Conservation (phyloP, 306 rosid species). For the Acacia melanoxylon region DNA sequence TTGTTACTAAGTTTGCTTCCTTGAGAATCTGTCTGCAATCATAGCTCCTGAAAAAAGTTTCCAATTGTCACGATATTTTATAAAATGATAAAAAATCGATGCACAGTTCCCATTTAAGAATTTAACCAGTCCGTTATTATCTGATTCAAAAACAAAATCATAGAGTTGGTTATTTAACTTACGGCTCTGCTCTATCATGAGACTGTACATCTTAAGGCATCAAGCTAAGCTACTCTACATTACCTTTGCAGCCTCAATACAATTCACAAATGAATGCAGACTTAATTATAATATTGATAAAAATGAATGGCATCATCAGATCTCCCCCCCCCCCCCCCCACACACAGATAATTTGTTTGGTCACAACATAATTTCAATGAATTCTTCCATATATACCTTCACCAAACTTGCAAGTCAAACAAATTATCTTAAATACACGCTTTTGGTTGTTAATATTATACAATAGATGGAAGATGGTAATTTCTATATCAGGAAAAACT, state of each 20-base stretch:
- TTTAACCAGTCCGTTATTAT: no score
- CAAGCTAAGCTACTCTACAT: not conserved
- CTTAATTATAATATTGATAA: not conserved
- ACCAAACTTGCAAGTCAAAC: not conserved
- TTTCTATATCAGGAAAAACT: not conserved
- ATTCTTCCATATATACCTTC: not conserved
- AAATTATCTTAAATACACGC: not conserved
- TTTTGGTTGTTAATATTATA: not conserved
- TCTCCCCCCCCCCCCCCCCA: not conserved
- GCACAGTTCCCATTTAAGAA: no score
- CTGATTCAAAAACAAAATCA: no score
- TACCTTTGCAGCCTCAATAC: not conserved
- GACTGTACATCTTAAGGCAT: not conserved
- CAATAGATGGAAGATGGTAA: not conserved
- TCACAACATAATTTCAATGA: not conserved
- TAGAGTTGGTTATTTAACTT: no score
- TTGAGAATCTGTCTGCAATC: no score
- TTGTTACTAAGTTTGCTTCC: no score
- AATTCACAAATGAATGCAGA: not conserved
- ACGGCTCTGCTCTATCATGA: not conserved
- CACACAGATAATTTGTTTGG: not conserved
- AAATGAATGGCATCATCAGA: not conserved
- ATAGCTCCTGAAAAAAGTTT: no score
- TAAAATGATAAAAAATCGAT: no score
- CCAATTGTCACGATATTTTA: no score